Evolutionary conservation across 768 basidiomycete genomes (phyloP).

Genomic region (Podaxis pistillaris): DNA sequence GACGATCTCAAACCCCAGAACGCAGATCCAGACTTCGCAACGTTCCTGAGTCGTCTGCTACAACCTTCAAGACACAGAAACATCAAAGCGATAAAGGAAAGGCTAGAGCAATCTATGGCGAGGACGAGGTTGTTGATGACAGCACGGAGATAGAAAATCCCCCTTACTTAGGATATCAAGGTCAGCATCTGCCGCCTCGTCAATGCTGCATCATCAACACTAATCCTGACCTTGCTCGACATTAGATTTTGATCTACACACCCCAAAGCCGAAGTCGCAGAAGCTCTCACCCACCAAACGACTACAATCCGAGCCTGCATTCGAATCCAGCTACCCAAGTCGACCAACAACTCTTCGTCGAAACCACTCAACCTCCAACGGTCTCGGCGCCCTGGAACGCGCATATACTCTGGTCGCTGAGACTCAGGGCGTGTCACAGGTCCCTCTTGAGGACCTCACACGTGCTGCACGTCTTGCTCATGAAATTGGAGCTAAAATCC

Average conservation of each 20-base stretch:
- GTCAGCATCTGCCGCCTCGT: not conserved
- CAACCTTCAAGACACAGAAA: not conserved
- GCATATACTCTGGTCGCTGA: conserved; percentile 41
- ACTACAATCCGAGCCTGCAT: conserved; percentile 8
- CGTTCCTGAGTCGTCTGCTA: not conserved
- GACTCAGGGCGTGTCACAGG: conserved; percentile 43
- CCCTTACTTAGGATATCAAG: not conserved
- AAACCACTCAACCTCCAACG: conserved; percentile 37
- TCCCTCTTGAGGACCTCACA: conserved; percentile 46
- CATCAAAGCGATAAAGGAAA: not conserved
- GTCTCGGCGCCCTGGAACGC: conserved; percentile 41
- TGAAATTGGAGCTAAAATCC: conserved; percentile 44
- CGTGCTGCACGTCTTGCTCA: conserved; percentile 44
- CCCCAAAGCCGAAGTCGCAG: not conserved
- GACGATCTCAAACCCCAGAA: not conserved
- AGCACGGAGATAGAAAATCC: conserved; percentile 7
- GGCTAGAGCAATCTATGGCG: not conserved
- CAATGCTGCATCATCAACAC: not conserved
- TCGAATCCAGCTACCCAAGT: conserved; percentile 11
- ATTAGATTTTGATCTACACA: too few relatives aligned
- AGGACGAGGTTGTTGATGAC: conserved; percentile 6
- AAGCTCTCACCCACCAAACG: conserved; percentile 1
- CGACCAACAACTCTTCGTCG: conserved; percentile 28
- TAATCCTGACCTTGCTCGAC: not conserved
- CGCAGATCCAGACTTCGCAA: not conserved